phyloP scores from a whole-genome alignment of 2,329 filamentous ascomycete genomes.

The Colletotrichum theobromicola region DNA sequence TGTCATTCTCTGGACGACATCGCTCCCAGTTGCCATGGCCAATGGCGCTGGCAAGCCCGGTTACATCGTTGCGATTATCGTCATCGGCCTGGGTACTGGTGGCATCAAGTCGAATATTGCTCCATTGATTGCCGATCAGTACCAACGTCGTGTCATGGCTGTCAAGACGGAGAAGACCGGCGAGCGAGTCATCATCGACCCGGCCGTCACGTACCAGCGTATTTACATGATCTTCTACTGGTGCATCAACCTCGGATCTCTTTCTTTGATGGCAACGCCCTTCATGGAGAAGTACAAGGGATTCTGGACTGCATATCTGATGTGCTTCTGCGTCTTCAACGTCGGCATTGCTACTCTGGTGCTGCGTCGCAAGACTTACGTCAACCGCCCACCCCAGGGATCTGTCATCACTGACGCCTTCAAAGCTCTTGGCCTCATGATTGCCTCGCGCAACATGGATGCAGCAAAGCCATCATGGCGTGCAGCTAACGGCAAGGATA shows the following conservation, averaged over 20 bases:
- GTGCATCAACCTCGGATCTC: conserved; percentile 59
- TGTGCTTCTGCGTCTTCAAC: conserved; percentile 62
- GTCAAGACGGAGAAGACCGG: conserved; percentile 53
- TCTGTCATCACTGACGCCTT: conserved; percentile 71
- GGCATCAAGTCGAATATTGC: conserved; percentile 72
- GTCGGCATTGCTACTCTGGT: conserved; percentile 52
- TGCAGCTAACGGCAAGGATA: conserved; percentile 50
- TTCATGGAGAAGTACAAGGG: conserved; percentile 71
- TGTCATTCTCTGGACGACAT: conserved; percentile 57
- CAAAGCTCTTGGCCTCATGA: conserved; percentile 47
- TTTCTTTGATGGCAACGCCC: conserved; percentile 70
- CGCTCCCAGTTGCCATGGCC: conserved; percentile 42
- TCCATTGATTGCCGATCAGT: conserved; percentile 69
- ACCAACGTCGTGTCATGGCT: conserved; percentile 57
- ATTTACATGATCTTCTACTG: conserved; percentile 78
- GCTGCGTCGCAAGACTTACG: conserved; percentile 44
- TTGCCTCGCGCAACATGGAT: conserved; percentile 49
- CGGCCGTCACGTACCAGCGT: conserved; percentile 68
- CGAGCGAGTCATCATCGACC: conserved; percentile 70
- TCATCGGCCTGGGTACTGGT: conserved; percentile 71
- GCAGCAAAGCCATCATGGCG: conserved; percentile 72
- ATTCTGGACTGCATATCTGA: conserved; percentile 69
- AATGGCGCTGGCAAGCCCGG: conserved; percentile 50
- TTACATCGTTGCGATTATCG: conserved; percentile 60
- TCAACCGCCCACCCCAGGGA: conserved; percentile 62